Evolutionary conservation across 2,329 filamentous ascomycete species (phyloP), one percentile per base, ranked within the genome.

Genomic region (Cordyceps cateniannulata): DNA sequence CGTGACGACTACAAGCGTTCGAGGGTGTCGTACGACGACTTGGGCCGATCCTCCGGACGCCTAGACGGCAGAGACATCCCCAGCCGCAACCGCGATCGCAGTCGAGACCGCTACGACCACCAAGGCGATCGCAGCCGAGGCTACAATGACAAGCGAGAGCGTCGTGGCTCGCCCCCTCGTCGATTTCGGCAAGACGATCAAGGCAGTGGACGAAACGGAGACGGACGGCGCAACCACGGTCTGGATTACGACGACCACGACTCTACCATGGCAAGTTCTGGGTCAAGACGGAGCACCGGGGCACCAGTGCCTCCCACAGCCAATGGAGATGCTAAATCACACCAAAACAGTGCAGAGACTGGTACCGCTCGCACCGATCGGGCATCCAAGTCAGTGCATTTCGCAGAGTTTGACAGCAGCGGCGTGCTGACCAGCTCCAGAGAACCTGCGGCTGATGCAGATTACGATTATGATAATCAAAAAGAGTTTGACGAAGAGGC

Each of bases 401-500:
- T 57, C 53, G 47, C 60, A 29, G 54, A 59, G 35, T 55, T 38
- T 48, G 60, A 59, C 42, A 55, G 48, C 49, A 55, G 44, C 32
- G 47, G 60, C 18, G 25, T 27, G 22, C 24, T 53, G 52, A 56
- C 47, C 29, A 47, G 27, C 42, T 47, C 38, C 45, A 57, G 40
- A 10, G 47, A 47, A 50, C 22, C 55, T 42, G 71, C 64, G 65
- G 66, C 63, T 64, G 76, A 70, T 65, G 70, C 69, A 10, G 72
- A 75, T 65, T 72, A 76, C 62, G 78, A 83, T 63, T 78, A 75
- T 65, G 77, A 82, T 63, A 81, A 83, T 65, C 77, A 81, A 60
- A 79, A 85, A 66, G 80, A 83, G n/a, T 71, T 91, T 66, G 89
- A 96, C 72, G 90, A 96, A 76, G 89, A 89, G 64, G 87, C 89